Base-by-base conservation (phyloP, 2,329 filamentous ascomycete genomes). In the Diaporthe vexans region DNA sequence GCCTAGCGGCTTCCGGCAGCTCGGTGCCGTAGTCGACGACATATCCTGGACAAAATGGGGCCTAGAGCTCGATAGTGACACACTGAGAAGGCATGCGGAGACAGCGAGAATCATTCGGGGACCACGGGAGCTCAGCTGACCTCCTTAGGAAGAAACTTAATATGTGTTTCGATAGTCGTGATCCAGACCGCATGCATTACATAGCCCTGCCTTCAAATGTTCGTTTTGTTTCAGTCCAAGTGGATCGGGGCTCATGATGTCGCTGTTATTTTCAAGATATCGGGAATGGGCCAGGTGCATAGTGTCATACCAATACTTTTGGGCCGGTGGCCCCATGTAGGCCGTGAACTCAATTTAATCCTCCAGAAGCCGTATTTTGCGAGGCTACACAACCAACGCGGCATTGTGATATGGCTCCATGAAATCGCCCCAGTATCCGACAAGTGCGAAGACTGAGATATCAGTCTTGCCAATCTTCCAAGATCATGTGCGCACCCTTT, bases 401-500 rank as follows among this genome's bases (percentile, higher is more conserved):
- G 21, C 10, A 19, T 4, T 51, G 21, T 51, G 48, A 11, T 11
- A 21, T n/a, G 46, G 10, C 9, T 51, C 9, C 21, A 11, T 24
- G 4, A 10, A 57, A 17, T 19, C 13, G 3, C n/a, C 19, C 21
- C 9, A 51, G 46, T n/a, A n/a, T n/a, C 8, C 8, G 46, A n/a
- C 10, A 11, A 51, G 9, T n/a, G 46, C 8, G n/a, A 48, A 9
- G 19, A 35, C 11, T 33, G 26, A 37, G 15, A 52, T 1, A 4
- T 35, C 52, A 68, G 1, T 54, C 21, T 35, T 48, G 11, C 63
- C 46, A 68, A 35, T 68, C 63, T 24, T 79, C 76, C 54, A 78
- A 35, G 26, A 81, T 78, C 76, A 81, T 78, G 4, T 73, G 57
- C 63, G 83, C 79, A 9, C 73, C 78, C 79, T 86, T 88, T 78